Evolutionary conservation across 371 early-diverging fungal genomes (phyloP).

Genomic region (Apophysomyces elegans): DNA sequence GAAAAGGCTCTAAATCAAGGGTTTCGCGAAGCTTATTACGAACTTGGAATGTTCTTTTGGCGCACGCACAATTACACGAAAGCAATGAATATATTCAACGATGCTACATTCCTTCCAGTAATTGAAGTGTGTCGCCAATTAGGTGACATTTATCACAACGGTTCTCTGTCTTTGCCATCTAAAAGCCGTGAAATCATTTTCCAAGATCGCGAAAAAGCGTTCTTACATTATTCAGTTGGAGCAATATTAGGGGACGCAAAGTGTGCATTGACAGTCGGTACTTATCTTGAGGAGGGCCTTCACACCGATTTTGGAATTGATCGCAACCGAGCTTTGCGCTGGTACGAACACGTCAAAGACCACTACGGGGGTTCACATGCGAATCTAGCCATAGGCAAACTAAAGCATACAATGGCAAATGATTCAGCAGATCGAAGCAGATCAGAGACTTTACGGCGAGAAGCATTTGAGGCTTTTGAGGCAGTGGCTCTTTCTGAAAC

Average conservation of each 20-base stretch:
- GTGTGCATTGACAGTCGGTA: constrained; percentile 22
- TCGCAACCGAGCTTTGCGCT: constrained; percentile 16
- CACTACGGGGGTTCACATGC: constrained; percentile 17
- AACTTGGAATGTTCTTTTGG: constrained; percentile 23
- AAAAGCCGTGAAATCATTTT: neutral
- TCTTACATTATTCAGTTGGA: constrained; percentile 21
- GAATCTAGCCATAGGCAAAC: constrained; percentile 28
- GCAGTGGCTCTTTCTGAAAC: constrained; percentile 6
- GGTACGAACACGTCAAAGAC: constrained; percentile 20
- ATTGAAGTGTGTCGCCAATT: too few relatives aligned
- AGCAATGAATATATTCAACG: too few relatives aligned
- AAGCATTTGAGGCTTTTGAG: constrained; percentile 22
- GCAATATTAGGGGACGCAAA: constrained; percentile 16
- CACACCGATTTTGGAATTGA: constrained; percentile 12
- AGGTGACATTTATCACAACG: constrained; percentile 2
- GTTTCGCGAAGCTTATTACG: constrained; percentile 18
- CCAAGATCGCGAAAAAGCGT: constrained; percentile 21
- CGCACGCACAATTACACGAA: constrained; percentile 4
- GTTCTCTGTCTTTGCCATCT: too few relatives aligned
- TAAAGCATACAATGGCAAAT: constrained; percentile 22
- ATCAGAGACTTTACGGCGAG: constrained; percentile 5
- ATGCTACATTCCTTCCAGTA: too few relatives aligned
- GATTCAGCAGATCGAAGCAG: neutral
- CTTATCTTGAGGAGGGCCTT: constrained; percentile 25
- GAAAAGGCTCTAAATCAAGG: constrained; percentile 24